A percentile compares a stretch with the other conserved stretches of the same genome.
These are phyloP conservation scores for Glomus cerebriforme DNA, from an alignment of 192 early-diverging fungal species.

Conservation along the genomic window DNA sequence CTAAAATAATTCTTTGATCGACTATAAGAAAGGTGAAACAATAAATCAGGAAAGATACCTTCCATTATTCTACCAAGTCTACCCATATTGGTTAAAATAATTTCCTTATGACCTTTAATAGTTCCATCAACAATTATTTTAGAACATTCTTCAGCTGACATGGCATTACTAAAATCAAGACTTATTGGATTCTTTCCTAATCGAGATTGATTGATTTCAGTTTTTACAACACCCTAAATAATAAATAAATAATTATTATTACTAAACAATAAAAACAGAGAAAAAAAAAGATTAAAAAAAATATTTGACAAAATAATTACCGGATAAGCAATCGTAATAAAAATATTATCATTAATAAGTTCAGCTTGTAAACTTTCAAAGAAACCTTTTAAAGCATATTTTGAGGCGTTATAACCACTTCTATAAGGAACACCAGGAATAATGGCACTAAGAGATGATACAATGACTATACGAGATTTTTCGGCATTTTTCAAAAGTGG, in stretches of 20 bases:
- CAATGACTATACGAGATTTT: background rate
- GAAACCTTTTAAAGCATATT: constrained; percentile 28
- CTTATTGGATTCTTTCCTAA: background rate
- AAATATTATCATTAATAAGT: constrained; percentile 4
- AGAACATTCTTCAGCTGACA: constrained; percentile 14
- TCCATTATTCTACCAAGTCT: background rate
- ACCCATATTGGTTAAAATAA: background rate
- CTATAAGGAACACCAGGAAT: background rate
- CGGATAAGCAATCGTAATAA: constrained; percentile 14
- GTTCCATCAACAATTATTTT: background rate
- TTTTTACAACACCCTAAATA: background rate
- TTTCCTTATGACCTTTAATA: constrained; percentile 5
- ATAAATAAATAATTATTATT: background rate
- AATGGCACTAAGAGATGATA: background rate
- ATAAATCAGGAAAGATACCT: background rate
- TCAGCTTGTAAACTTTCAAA: constrained; percentile 20
- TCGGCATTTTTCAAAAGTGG: constrained; percentile 10
- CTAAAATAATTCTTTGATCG: background rate
- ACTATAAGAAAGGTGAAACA: background rate
- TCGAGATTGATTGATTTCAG: constrained; percentile 7
- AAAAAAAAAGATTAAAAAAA: background rate
- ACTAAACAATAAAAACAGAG: background rate
- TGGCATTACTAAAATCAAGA: background rate
- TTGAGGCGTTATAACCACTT: constrained; percentile 14
- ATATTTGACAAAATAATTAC: background rate